These are phyloP conservation scores for Ceratocystis ficicola DNA, from an alignment of 2,329 filamentous ascomycete genomes.

Conservation along the genomic window DNA sequence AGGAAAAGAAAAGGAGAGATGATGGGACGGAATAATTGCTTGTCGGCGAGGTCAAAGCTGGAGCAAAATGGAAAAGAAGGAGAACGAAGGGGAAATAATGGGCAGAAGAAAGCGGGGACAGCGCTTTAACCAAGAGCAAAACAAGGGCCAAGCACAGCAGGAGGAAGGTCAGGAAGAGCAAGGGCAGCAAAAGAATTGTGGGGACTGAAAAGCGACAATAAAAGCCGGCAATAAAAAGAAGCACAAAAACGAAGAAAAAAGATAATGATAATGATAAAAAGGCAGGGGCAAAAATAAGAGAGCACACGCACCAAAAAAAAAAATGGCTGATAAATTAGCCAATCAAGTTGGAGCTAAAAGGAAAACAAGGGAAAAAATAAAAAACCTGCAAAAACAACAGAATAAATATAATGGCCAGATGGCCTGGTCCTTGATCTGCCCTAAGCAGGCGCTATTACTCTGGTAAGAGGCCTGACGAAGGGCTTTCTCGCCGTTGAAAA, in stretches of 20 bases:
- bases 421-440: no score
- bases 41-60: background rate
- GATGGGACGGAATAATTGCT: background rate
- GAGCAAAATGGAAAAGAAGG: background rate
- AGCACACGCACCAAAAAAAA: background rate
- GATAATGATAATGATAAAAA: background rate
- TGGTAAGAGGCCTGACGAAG: background rate
- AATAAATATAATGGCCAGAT: background rate
- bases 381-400: no score
- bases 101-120: slow-evolving; percentile 3
- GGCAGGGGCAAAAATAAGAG: background rate
- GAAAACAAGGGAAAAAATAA: no score
- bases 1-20: background rate
- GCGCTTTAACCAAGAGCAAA: background rate
- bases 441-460: background rate
- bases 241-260: no score
- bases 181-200: background rate
- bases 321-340: background rate
- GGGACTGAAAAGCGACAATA: background rate
- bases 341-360: no score
- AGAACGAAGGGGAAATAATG: slow-evolving; percentile 8
- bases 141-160: background rate
- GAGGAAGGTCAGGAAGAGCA: background rate
- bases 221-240: background rate
- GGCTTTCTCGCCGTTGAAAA: background rate